Conservation (phyloP, 257 asterid genomes). For the Datura wrightii region DNA sequence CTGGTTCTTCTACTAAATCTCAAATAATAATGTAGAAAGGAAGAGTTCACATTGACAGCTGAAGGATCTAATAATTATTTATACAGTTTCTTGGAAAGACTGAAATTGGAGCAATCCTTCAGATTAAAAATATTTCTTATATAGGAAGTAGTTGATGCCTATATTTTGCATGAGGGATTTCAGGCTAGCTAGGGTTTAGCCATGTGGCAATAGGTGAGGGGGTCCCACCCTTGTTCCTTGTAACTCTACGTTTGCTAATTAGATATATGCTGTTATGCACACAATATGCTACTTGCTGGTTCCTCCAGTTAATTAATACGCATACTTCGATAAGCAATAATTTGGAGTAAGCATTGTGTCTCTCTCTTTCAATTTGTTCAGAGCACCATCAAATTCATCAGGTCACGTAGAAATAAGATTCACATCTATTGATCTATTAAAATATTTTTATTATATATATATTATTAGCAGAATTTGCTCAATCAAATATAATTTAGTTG, state of each 20-base stretch:
- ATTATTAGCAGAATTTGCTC: too few relatives aligned
- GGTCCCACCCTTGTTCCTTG: not conserved
- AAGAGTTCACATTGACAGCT: slow-evolving; percentile 3
- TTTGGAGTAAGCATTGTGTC: not conserved
- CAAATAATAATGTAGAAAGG: not conserved
- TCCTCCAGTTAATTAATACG: not conserved
- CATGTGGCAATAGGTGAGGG: slow-evolving; percentile 30
- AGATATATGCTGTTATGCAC: not conserved
- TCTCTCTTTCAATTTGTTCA: not conserved
- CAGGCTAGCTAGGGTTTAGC: slow-evolving; percentile 28
- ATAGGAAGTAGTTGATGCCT: slow-evolving; percentile 27
- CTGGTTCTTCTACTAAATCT: not conserved
- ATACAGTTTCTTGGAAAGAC: not conserved
- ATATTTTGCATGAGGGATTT: not conserved
- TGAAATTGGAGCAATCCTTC: not conserved
- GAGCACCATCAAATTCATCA: too few relatives aligned
- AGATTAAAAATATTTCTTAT: too few relatives aligned
- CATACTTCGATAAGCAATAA: not conserved
- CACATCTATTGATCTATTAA: too few relatives aligned
- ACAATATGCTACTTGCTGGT: not conserved
- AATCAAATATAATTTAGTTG: too few relatives aligned
- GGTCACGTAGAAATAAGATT: too few relatives aligned
- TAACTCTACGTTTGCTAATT: not conserved
- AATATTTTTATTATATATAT: too few relatives aligned
- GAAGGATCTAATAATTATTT: not conserved